Evolutionary conservation across 2,329 filamentous ascomycete species (phyloP).

Genomic region (Shiraia sp.): DNA sequence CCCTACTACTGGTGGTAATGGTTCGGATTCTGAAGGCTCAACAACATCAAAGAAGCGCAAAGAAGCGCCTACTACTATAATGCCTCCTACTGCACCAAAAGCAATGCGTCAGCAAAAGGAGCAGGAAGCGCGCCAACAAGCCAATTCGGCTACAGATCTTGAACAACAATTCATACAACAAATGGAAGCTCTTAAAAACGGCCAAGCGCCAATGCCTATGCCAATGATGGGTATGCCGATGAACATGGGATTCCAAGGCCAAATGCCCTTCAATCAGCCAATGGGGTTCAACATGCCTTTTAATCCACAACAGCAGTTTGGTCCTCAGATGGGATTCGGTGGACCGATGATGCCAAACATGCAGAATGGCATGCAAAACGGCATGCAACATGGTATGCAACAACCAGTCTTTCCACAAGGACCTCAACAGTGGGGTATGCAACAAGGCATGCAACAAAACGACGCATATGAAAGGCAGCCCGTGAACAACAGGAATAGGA

Average conservation of each 20-base stretch:
- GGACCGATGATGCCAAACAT: slow-evolving; percentile 12
- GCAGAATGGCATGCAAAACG: slow-evolving; percentile 5
- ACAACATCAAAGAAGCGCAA: slow-evolving; percentile 73
- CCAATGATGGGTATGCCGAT: slow-evolving; percentile 8
- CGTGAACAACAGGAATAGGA: slow-evolving; percentile 86
- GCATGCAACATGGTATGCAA: slow-evolving; percentile 15
- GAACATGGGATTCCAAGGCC: slow-evolving; percentile 17
- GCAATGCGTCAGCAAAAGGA: slow-evolving; percentile 49
- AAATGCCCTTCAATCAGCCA: slow-evolving; percentile 21
- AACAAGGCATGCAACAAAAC: slow-evolving; percentile 44
- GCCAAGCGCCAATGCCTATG: slow-evolving; percentile 42
- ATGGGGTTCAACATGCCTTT: slow-evolving; percentile 15
- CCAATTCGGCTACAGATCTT: slow-evolving; percentile 54
- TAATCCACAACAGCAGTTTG: slow-evolving; percentile 4
- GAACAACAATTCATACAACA: slow-evolving; percentile 49
- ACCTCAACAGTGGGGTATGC: slow-evolving; percentile 62
- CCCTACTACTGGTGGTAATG: slow-evolving; percentile 37
- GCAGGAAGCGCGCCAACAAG: slow-evolving; percentile 48
- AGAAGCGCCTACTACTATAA: slow-evolving; percentile 69
- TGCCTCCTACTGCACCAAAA: slow-evolving; percentile 50
- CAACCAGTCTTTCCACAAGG: slow-evolving; percentile 5
- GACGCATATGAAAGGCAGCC: slow-evolving; percentile 96
- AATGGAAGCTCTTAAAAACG: slow-evolving; percentile 50
- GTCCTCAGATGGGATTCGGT: slow-evolving; percentile 6
- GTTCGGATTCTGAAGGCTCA: slow-evolving; percentile 37